Base-by-base conservation (phyloP, 139 green algal genomes). In the Chlorella sorokiniana region DNA sequence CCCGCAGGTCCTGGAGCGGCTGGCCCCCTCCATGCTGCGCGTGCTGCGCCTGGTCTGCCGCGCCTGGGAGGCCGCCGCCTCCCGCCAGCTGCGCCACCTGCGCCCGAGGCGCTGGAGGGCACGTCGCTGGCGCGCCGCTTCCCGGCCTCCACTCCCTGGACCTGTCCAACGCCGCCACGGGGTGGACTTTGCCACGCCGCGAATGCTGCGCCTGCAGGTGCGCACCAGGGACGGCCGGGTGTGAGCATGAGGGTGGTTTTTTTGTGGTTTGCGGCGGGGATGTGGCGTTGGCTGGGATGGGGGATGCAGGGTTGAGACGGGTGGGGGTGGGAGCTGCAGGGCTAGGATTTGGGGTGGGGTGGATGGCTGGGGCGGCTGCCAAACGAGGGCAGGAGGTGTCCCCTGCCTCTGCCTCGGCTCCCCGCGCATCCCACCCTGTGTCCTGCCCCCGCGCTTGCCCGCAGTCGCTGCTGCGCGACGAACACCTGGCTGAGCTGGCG, bases 31-130 rank as follows among this genome's bases (percentile, higher is more conserved):
- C 61, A 63, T 41, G n/a, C 75, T 72, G 61, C 75, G 75, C 41
- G 75, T 81, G 59, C 59, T 81, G 75, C 75, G 75, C 59, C 75
- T 81, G 59, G 75, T 81, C n/a, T 81, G 75, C 75, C 75, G 41
- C 59, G 59, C 41, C 41, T 81, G 75, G 75, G 75, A 81, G 75
- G 41, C 59, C 31, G 75, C 75, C 41, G 59, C 75, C 38, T 54
- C 51, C 41, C 75, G 75, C 40, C 61, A 73, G 29, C 59, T 81
- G 41, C 29, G 31, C 25, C 75, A 81, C 75, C 63, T 81, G 41
- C 75, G 75, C 75, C 75, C 2, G 59, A 72, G 20, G 14, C 29
- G 29, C 20, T 81, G n/a, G 41, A 23, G 29, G 61, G 75, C 75
- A 72, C 62, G 59, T 41, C 61, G 59, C 75, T 81, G 40, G 25